Base-by-base conservation (phyloP, 306 rosid species). In the Phaseolus lunatus region DNA sequence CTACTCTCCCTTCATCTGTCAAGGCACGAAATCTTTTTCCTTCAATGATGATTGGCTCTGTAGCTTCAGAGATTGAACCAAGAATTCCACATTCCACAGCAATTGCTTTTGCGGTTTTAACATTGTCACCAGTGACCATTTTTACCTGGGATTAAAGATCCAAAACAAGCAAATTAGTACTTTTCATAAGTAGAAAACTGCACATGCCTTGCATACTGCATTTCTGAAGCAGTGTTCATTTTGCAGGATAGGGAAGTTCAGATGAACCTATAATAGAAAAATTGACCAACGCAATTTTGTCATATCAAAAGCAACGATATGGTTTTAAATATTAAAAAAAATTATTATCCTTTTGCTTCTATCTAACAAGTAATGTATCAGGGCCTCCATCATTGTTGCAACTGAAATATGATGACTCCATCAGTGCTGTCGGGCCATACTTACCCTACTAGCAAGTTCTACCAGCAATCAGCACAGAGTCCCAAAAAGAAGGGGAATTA, bases 1-100 rank as follows among this genome's bases (percentile, higher is more conserved):
- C 81, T 67, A 79, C 93, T 88, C 97, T 89, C 67, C 20, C 24
- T 22, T 0, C 3, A 37, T 90, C 91, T 43, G 92, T 45, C 53
- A 87, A 76, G 22, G 76, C 92, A 72, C 98, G 98, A 14, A 95
- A 95, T 23, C 0, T 49, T 85, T 75, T 90, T 67, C 98, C 98
- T 88, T 95, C 98, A 57, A 95, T 95, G 54, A 92, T 85, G 75
- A 35, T 83, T 44, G 85, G 87, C 86, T 89, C 96, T 9, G 62
- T 72, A 37, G 92, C 91, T 45, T 90, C 87, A 41, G 77, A 83
- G 44, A 72, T 79, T 48, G 92, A 80, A 72, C 22, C 66, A 77
- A 94, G 93, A 78, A 94, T 94, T 77, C 98, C 98, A 81, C 97
- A 92, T 84, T 92, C 98, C 81, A 87, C 18, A 20, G 98, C 95